Percentiles rank a stretch among this genome's conserved stretches.
Conservation (phyloP, 2,329 filamentous ascomycete genomes). For the Pseudogymnoascus pannorum region DNA sequence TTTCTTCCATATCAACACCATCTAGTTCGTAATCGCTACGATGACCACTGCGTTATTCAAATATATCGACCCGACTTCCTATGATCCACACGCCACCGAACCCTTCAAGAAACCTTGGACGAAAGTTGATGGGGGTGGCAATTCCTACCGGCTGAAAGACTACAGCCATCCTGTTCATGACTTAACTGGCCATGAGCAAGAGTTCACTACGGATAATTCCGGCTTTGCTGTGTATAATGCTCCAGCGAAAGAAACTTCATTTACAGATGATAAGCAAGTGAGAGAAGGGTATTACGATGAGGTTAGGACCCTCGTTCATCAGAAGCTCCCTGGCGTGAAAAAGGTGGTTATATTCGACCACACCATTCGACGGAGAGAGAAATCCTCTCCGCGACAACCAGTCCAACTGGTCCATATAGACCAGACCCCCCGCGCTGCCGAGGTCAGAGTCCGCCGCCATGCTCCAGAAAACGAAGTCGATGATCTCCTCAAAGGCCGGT, state of each 20-base stretch:
- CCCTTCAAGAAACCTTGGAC: conserved; percentile 49
- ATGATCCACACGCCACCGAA: conserved; percentile 24
- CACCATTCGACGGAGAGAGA: conserved; percentile 61
- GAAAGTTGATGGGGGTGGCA: conserved; percentile 55
- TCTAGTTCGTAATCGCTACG: conserved; percentile 24
- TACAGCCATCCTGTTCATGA: conserved; percentile 52
- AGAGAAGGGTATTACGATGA: conserved; percentile 70
- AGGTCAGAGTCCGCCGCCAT: conserved; percentile 60
- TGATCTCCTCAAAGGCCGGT: conserved; percentile 54
- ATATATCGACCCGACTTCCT: conserved; percentile 51
- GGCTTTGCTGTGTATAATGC: conserved; percentile 63
- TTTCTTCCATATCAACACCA: neutral
- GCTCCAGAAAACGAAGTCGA: conserved; percentile 57
- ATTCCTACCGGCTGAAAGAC: conserved; percentile 43
- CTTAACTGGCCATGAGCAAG: conserved; percentile 59
- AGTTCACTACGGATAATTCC: conserved; percentile 60
- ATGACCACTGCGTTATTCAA: conserved; percentile 55
- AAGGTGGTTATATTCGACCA: conserved; percentile 75
- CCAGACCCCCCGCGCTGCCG: conserved; percentile 61
- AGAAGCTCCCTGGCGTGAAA: conserved; percentile 55
- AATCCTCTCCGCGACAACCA: conserved; percentile 52
- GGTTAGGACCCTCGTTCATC: conserved; percentile 61
- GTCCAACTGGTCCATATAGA: conserved; percentile 72
- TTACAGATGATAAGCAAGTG: conserved; percentile 63
- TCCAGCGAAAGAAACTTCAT: conserved; percentile 48